Percentiles rank a stretch among this genome's conserved stretches.
Evolutionary conservation across 768 basidiomycete genomes (phyloP).

Genomic region (Termitomyces sp.): DNA sequence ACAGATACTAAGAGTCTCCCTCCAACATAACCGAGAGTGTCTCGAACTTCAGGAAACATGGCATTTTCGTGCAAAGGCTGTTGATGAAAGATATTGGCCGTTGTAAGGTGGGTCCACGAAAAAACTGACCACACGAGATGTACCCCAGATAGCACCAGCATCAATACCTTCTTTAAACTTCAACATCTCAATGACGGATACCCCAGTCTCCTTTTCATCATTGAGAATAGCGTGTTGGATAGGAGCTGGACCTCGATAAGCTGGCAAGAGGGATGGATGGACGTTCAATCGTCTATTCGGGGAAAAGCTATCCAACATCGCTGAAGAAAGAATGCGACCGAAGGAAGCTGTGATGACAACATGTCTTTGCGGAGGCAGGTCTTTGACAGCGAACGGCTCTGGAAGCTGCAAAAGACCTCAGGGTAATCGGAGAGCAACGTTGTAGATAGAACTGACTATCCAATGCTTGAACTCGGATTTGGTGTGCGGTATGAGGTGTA

Average conservation of each 20-base stretch:
- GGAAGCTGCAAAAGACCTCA: conserved; percentile 20
- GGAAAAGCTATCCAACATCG: conserved; percentile 58
- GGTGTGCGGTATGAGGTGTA: conserved; percentile 55
- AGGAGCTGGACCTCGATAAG: conserved; percentile 87
- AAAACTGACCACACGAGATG: conserved; percentile 45
- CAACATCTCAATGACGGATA: conserved; percentile 76
- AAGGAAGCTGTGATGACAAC: conserved; percentile 87
- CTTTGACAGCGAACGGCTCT: conserved; percentile 29
- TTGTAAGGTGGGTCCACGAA: background rate
- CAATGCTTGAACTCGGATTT: conserved; percentile 60
- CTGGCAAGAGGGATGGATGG: conserved; percentile 84
- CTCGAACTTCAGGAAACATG: conserved; percentile 52
- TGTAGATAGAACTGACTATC: conserved; percentile 39
- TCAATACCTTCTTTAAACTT: conserved; percentile 70
- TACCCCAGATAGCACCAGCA: conserved; percentile 66
- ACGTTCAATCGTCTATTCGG: conserved; percentile 68
- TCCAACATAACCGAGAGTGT: conserved; percentile 55
- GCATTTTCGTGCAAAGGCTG: conserved; percentile 50
- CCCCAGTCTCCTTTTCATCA: conserved; percentile 65
- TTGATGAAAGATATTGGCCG: background rate
- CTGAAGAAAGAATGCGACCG: conserved; percentile 72
- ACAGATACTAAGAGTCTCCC: conserved; percentile 69
- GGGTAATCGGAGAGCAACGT: background rate
- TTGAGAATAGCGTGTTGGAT: conserved; percentile 80
- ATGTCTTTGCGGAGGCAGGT: conserved; percentile 34